phyloP scores from a whole-genome alignment of 2,329 filamentous ascomycete genomes.

The Alternaria novae-zelandiae region DNA sequence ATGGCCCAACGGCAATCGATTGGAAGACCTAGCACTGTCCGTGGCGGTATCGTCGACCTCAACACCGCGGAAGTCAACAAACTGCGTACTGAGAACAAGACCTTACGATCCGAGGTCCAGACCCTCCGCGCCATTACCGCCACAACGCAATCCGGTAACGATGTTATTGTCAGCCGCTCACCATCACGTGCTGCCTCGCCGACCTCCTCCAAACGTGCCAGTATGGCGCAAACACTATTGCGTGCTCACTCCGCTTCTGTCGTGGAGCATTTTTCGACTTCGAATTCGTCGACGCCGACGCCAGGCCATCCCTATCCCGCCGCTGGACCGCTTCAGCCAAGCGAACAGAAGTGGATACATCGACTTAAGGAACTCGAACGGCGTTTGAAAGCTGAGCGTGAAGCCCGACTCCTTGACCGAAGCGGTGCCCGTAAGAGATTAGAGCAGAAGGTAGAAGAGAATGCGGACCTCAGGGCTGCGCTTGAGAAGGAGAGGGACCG shows the following conservation, averaged over 20 bases:
- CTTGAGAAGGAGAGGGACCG: constrained; percentile 63
- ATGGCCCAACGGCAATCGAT: constrained; percentile 49
- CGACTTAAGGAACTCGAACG: constrained; percentile 86
- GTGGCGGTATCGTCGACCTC: constrained; percentile 49
- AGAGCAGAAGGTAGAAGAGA: constrained; percentile 76
- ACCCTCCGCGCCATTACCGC: constrained; percentile 63
- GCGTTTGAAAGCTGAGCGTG: constrained; percentile 86
- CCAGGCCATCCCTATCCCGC: constrained; percentile 42
- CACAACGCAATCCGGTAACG: constrained; percentile 30
- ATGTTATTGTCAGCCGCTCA: constrained; percentile 31
- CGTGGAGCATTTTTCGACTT: constrained; percentile 52
- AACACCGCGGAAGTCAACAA: constrained; percentile 62
- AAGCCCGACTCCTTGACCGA: constrained; percentile 83
- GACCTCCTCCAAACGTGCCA: constrained; percentile 49
- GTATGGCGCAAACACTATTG: constrained; percentile 59
- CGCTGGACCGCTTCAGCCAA: constrained; percentile 51
- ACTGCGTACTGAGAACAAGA: constrained; percentile 65
- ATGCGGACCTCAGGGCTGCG: constrained; percentile 70
- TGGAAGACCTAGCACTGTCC: constrained; percentile 47
- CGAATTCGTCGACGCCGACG: constrained; percentile 24
- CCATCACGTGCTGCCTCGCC: constrained; percentile 38
- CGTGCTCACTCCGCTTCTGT: constrained; percentile 62
- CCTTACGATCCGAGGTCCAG: constrained; percentile 67
- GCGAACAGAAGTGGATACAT: constrained; percentile 82
- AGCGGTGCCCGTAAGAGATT: constrained; percentile 81